A percentile compares a stretch with the other conserved stretches of the same genome.
Conservation (phyloP, 1,139 yeast genomes). For the Pichia sp. region DNA sequence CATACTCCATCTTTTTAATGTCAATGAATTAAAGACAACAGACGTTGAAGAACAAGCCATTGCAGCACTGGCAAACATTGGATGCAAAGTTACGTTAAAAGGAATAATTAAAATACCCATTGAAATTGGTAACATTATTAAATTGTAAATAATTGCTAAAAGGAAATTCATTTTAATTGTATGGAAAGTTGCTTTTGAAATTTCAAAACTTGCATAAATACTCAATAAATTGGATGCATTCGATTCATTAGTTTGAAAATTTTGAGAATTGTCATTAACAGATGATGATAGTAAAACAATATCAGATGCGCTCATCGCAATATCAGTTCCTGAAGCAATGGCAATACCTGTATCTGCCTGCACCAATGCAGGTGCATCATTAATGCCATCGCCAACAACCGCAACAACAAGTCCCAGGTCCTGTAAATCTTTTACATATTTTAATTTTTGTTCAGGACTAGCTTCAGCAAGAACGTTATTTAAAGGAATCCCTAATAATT, state of each 20-base stretch:
- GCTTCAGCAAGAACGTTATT: slow-evolving; percentile 70
- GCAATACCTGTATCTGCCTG: slow-evolving; percentile 88
- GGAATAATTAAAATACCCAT: slow-evolving; percentile 84
- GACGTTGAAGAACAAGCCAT: slow-evolving; percentile 93
- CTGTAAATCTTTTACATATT: slow-evolving; percentile 56
- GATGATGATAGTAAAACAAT: slow-evolving; percentile 70
- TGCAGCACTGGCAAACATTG: slow-evolving; percentile 87
- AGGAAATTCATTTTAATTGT: slow-evolving; percentile 76
- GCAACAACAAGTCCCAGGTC: slow-evolving; percentile 42
- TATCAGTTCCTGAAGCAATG: slow-evolving; percentile 86
- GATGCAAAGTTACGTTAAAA: slow-evolving; percentile 69
- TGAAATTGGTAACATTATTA: slow-evolving; percentile 89
- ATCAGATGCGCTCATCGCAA: slow-evolving; percentile 95
- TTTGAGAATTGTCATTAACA: too few species aligned
- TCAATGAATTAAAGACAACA: slow-evolving; percentile 75
- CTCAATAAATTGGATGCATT: slow-evolving; percentile 54
- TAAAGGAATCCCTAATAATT: slow-evolving; percentile 57
- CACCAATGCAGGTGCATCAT: slow-evolving; percentile 91
- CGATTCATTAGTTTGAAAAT: too few species aligned
- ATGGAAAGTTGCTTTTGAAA: slow-evolving; percentile 62
- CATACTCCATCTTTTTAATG: slow-evolving; percentile 58
- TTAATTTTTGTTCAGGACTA: slow-evolving; percentile 71
- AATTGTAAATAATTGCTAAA: slow-evolving; percentile 82
- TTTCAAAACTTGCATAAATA: slow-evolving; percentile 65
- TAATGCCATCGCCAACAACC: slow-evolving; percentile 87